Evolutionary conservation across 176 grass and related monocot species (phyloP), one percentile per base, ranked within the genome.

Genomic region (Oryza glumipatula): DNA sequence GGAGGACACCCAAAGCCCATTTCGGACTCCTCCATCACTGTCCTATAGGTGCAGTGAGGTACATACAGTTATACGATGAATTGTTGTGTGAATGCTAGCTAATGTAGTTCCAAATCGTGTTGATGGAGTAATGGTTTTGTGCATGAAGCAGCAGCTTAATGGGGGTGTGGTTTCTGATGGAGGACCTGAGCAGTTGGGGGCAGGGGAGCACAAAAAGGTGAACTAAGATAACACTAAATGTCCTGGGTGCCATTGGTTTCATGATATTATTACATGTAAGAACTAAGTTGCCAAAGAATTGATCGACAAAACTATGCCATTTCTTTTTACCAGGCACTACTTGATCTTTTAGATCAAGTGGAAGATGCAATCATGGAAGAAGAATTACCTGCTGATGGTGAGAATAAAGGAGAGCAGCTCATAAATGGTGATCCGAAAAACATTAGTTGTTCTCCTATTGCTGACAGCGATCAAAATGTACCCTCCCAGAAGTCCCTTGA

Each of bases 291-390:
- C 70, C 13, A 56, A 23, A 41, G 19, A 64, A 26, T 32, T 12
- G 8, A 73, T 74, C 51, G 9, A 36, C n/a, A 52, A 80, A 83
- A 43, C 67, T 83, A 19, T 80, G 61, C 84, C 11, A 67, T 45
- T 72, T 52, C 46, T 44, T 72, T 32, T 81, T 85, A 70, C 11
- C 74, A 98, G 96, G 85, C 88, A 85, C 77, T 98, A 63, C 89
- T 98, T 74, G 93, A 88, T 80, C 96, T 98, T 82, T 74, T 98
- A 67, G 93, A 98, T 85, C 96, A 98, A 94, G 96, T 98, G 32
- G 85, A 95, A 88, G 96, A 98, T 92, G 96, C 91, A 79, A 98
- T 98, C 76, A 88, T 70, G 38, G 96, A 98, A 77, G 95, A 95
- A 83, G 82, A 90, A 70, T 79, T 79, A 26, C 67, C 71, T 36